Evolutionary conservation across 176 grass and related monocot genomes (phyloP), one percentile per base, ranked within the genome.

Genomic region (Bolboschoenus planiculmis): DNA sequence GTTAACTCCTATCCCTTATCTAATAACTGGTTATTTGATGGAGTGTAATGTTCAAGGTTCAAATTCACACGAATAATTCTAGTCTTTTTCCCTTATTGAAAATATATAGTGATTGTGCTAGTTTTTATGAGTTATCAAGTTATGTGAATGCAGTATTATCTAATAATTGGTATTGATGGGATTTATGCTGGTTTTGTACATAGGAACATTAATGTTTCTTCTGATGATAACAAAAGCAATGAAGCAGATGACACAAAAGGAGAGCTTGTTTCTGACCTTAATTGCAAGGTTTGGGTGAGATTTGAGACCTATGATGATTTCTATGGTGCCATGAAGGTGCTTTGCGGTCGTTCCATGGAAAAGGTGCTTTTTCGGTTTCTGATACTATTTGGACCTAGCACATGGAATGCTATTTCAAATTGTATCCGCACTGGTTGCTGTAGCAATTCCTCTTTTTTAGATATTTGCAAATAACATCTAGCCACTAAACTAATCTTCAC

Each of bases 221-320:
- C 80, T 58, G 95, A 98, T 47, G 90, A 95, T 76, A 86, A 91
- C 70, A 46, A 79, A 79, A 85, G 50, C 71, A 84, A 48, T 67
- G 87, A 86, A 70, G 78, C 35, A 68, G 89, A 87, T 50, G 81
- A 81, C 5, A 30, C 50, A 61, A 89, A 88, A 29, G 88, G 85
- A 33, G 92, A 83, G 51, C 79, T 93, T 64, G 83, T 98, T 85
- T 87, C 92, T 87, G 92, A 85, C 80, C 92, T 98, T 59, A 98
- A 95, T 85, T 98, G 92, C 61, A 95, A 98, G 83, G 85, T 98
- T 40, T 87, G 85, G 88, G 95, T 95, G 39, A 90, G 92, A 88
- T 95, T 95, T 84, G 95, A 98, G 84, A 88, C 35, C 80, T 91
- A 95, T 0, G 87, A 90, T 61, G 92, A 98, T 60, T 98, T 93